A percentile compares a stretch with the other conserved stretches of the same genome.
These are phyloP conservation scores for Monosporascus sp. DNA, from an alignment of 2,329 filamentous ascomycete species.

Conservation along the genomic window DNA sequence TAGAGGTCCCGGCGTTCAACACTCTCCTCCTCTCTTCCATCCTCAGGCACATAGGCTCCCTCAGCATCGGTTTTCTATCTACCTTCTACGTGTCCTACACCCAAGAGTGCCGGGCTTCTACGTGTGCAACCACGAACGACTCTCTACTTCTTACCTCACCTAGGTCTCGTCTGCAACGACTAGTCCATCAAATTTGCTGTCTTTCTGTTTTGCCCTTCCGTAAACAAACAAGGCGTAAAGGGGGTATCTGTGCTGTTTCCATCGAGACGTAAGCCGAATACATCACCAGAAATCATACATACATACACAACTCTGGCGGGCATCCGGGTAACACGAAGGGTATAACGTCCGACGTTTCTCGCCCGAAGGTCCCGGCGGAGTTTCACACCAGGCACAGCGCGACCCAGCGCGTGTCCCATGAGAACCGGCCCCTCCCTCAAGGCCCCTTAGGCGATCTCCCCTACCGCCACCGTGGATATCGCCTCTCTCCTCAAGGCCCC, in stretches of 20 bases:
- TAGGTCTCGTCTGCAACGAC: slow-evolving; percentile 4
- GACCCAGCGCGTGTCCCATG: slow-evolving; percentile 21
- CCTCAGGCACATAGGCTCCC: slow-evolving; percentile 20
- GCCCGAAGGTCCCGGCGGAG: too few species aligned
- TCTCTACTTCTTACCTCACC: too few species aligned
- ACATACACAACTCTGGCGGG: too few species aligned
- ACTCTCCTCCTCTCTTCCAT: slow-evolving; percentile 26
- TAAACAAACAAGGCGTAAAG: too few species aligned
- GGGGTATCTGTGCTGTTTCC: too few species aligned
- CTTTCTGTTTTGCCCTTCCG: too few species aligned
- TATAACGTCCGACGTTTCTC: too few species aligned
- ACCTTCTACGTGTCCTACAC: slow-evolving; percentile 14
- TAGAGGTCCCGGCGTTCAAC: slow-evolving; percentile 22
- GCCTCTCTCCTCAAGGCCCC: slow-evolving; percentile 75
- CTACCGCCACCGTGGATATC: slow-evolving; percentile 87
- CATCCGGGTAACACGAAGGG: too few species aligned
- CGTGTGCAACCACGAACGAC: neutral
- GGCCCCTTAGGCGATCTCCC: slow-evolving; percentile 28
- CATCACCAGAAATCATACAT: too few species aligned
- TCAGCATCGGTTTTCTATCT: slow-evolving; percentile 13
- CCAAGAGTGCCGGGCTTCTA: neutral
- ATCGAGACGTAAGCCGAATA: too few species aligned
- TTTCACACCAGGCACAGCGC: neutral
- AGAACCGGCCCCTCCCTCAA: slow-evolving; percentile 22
- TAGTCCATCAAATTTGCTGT: slow-evolving; percentile 7